Conservation (phyloP, 2,329 filamentous ascomycete species). For the Colletotrichum noveboracense region DNA sequence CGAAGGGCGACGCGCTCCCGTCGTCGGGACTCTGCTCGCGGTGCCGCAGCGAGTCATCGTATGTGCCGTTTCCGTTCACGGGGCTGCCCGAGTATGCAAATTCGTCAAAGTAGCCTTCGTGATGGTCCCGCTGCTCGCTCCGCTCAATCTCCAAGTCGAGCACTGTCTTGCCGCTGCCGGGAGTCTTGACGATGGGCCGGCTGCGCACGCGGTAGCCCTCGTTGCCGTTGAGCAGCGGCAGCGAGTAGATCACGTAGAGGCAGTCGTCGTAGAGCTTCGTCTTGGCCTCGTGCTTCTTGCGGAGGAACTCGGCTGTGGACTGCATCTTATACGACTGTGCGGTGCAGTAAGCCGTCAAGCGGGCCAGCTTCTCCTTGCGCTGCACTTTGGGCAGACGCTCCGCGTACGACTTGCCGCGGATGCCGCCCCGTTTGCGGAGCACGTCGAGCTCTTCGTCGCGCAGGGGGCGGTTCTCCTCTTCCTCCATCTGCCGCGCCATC, state of each 20-base stretch:
- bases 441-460: slow-evolving; percentile 72
- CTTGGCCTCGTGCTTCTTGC: slow-evolving; percentile 85
- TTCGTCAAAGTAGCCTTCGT: slow-evolving; percentile 89
- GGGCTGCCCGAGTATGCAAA: slow-evolving; percentile 58
- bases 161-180: slow-evolving; percentile 86
- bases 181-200: slow-evolving; percentile 89
- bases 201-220: slow-evolving; percentile 90
- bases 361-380: slow-evolving; percentile 83
- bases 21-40: slow-evolving; percentile 36
- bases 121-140: slow-evolving; percentile 86
- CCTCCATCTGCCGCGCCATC: slow-evolving; percentile 44
- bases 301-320: slow-evolving; percentile 85
- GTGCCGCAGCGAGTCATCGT: slow-evolving; percentile 29
- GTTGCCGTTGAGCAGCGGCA: slow-evolving; percentile 83
- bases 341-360: slow-evolving; percentile 95
- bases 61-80: slow-evolving; percentile 29
- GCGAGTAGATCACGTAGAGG: slow-evolving; percentile 92
- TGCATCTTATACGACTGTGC: slow-evolving; percentile 92
- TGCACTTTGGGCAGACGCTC: slow-evolving; percentile 90
- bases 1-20: slow-evolving; percentile 54
- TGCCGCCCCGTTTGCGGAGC: slow-evolving; percentile 65
- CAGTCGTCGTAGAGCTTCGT: slow-evolving; percentile 99
- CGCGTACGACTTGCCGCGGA: slow-evolving; percentile 85
- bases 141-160: slow-evolving; percentile 95
- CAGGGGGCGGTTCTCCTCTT: slow-evolving; percentile 68